Percentiles rank a stretch among this genome's conserved stretches.
Evolutionary conservation across 2,329 filamentous ascomycete species (phyloP).

Genomic region (Apiospora marii): DNA sequence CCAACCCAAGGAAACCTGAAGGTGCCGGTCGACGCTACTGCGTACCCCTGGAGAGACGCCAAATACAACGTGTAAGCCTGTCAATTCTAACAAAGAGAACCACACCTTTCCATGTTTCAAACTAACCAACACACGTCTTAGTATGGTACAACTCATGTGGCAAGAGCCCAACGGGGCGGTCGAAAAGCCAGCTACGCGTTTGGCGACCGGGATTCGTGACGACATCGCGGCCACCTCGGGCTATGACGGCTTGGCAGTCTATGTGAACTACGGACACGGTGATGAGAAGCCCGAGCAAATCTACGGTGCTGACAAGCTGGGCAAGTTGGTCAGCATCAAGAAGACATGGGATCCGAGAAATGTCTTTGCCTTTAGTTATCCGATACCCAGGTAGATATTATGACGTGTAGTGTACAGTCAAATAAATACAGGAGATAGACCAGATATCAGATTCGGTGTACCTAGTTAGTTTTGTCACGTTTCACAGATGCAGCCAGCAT

Average conservation of each 20-base stretch:
- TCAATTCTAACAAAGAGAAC: no score
- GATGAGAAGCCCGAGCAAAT: conserved; percentile 22
- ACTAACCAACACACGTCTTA: no score
- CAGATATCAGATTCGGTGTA: no score
- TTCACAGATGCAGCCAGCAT: no score
- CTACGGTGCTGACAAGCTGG: conserved; percentile 8
- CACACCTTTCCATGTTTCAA: no score
- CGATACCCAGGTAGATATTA: no score
- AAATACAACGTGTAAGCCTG: no score
- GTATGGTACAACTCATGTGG: no score
- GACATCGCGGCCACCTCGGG: not conserved
- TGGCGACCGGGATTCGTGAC: not conserved
- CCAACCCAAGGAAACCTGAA: conserved; percentile 28
- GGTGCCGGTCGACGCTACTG: conserved; percentile 31
- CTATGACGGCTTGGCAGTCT: conserved; percentile 11
- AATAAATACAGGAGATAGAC: no score
- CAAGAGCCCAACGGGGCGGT: no score
- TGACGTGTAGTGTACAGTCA: no score
- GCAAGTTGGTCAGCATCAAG: conserved; percentile 6
- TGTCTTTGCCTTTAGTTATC: conserved; percentile 1
- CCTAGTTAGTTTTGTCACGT: no score
- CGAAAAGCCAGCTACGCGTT: conserved; percentile 28
- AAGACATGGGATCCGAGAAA: conserved; percentile 19
- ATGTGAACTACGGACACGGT: conserved; percentile 9
- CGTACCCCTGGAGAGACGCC: conserved; percentile 37